Base-by-base conservation (phyloP, 2,329 filamentous ascomycete genomes). In the Hysterium pulicare region DNA sequence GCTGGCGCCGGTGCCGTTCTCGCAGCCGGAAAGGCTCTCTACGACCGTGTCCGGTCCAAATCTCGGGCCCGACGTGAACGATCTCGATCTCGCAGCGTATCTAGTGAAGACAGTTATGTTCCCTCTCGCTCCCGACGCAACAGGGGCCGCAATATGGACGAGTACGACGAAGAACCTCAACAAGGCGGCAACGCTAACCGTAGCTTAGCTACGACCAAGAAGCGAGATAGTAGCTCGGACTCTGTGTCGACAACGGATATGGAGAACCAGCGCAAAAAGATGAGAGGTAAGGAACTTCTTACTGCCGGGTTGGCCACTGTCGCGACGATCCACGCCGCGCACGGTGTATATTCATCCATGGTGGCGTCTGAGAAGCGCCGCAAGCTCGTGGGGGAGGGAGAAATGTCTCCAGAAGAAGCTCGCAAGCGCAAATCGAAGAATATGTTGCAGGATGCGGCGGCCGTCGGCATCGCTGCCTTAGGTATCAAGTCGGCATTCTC, bases 241-340 rank as follows among this genome's bases (percentile, higher is more conserved):
- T 69, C 77, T 47, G 76, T 76, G 42, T 76, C 74, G 49, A 79
- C 77, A 61, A 75, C 75, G 55, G 81, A 82, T 58, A 81, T 86
- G 69, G 80, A 83, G 59, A 72, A 76, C 51, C 69, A 72, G 57
- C 71, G 75, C 41, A 84, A 82, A 66, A 83, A 84, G 59, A 74
- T 83, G 70, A 75, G 75, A 70, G 77, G 79, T 64, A 83, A 84
- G 67, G 79, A 84, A 71, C 64, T 84, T 57, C 61, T 85, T 49
- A 84, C 81, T 51, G 78, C 81, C 41, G 81, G 82, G 49, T 69
- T 86, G 45, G 82, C 83, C 41, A 82, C 80, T 44, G 76, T 86
- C 45, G 83, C 83, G 28, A 85, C 82, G 21, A 83, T 86, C 48
- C 82, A 86, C 66, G 82, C 82, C 19, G 82, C 79, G 11, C 81